phyloP scores from a whole-genome alignment of 1,139 yeast species.

The Geotrichum phurueaensis region DNA sequence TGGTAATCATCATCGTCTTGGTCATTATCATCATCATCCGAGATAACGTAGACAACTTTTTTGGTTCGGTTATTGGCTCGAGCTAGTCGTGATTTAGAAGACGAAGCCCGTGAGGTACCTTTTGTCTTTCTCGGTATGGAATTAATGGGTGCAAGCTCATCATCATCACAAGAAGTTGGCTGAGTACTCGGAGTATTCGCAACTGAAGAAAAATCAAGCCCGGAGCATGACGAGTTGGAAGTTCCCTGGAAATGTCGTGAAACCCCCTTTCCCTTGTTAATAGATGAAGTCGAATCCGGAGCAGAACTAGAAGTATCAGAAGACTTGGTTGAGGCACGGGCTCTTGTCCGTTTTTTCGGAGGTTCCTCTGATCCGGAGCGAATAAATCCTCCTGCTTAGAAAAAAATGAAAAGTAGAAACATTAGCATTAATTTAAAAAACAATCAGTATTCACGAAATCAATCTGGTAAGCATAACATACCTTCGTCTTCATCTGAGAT shows the following conservation, averaged over 20 bases:
- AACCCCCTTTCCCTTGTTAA: conserved; percentile 1
- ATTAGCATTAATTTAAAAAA: background rate
- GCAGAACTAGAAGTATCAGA: background rate
- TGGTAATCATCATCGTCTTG: background rate
- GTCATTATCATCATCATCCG: background rate
- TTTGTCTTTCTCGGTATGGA: background rate
- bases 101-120: background rate
- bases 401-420: background rate
- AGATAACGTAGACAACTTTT: background rate
- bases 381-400: conserved; percentile 10
- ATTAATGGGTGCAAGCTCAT: conserved; percentile 4
- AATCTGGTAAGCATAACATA: background rate
- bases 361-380: conserved; percentile 5
- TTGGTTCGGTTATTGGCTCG: background rate
- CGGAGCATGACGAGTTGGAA: background rate
- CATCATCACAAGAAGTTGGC: conserved; percentile 13
- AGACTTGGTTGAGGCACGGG: background rate
- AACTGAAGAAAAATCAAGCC: background rate
- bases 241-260: background rate
- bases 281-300: background rate
- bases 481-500: conserved; percentile 8
- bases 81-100: background rate
- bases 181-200: conserved; percentile 5
- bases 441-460: background rate
- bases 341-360: conserved; percentile 7